phyloP scores from a whole-genome alignment of 2,329 filamentous ascomycete species.

The Elsinoe arachidis region DNA sequence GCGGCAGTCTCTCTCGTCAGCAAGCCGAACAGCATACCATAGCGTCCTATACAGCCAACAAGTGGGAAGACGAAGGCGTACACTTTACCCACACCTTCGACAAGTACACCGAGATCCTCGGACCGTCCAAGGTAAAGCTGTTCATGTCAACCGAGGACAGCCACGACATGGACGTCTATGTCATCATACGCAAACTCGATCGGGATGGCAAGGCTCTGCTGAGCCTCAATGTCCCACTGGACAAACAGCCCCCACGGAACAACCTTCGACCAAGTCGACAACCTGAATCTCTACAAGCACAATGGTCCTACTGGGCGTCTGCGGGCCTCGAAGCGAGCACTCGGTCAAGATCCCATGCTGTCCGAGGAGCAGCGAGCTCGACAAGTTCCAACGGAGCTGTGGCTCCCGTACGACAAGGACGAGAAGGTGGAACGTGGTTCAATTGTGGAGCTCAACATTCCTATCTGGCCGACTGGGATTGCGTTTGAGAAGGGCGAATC shows the following conservation, averaged over 20 bases:
- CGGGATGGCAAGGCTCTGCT: constrained; percentile 34
- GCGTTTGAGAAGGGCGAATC: constrained; percentile 36
- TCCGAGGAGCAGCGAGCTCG: too few relatives aligned
- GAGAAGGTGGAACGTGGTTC: constrained; percentile 33
- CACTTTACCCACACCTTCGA: constrained; percentile 33
- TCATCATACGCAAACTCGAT: constrained; percentile 39
- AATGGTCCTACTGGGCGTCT: constrained; percentile 36
- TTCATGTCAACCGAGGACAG: constrained; percentile 36
- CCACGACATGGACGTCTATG: constrained; percentile 40
- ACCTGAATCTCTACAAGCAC: background rate
- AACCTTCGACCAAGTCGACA: background rate
- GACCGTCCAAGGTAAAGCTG: constrained; percentile 38
- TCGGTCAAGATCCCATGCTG: background rate
- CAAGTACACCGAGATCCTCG: constrained; percentile 32
- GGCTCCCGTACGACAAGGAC: too few relatives aligned
- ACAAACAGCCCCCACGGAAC: constrained; percentile 14
- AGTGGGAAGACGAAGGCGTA: too few relatives aligned
- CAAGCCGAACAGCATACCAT: too few relatives aligned
- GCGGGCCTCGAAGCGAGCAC: constrained; percentile 32
- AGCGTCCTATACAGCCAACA: too few relatives aligned
- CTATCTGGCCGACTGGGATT: constrained; percentile 38
- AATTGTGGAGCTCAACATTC: constrained; percentile 39
- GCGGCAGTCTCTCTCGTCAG: too few relatives aligned
- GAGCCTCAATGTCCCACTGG: constrained; percentile 37
- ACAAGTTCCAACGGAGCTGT: too few relatives aligned